Evolutionary conservation across 257 asterid genomes (phyloP), one percentile per base, ranked within the genome.

Genomic region (Leonotis leonurus): DNA sequence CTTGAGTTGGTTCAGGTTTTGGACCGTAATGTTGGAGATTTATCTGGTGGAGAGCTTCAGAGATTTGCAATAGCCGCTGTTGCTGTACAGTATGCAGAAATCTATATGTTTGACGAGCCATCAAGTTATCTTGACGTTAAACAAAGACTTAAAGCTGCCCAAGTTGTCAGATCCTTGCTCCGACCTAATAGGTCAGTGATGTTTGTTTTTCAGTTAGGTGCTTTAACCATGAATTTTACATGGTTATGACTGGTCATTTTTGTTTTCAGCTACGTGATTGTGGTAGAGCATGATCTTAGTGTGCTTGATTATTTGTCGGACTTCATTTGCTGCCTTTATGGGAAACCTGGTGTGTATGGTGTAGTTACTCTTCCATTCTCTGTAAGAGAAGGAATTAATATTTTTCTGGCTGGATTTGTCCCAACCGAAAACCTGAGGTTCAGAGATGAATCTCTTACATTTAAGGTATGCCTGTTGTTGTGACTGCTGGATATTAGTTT

Each of bases 41-140:
- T 93, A 70, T 93, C 99, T 71, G 99, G 99, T 71, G 97, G 97
- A 43, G 97, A 93, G 90, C 99, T 93, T 72, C 99, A 93, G 81
- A 79, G 99, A 68, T 93, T 87, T 85, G 99, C 99, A 43, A 93
- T 93, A 48, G 97, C 97, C 46, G 97, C 87, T 69, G 97, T 93
- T 56, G 87, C 90, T 14, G 73, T 93, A 56, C 99, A 93, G 78
- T 80, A 78, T 83, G 99, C 99, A 2, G 97, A 93, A 80, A 93
- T 93, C 65, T 93, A 80, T 77, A 93, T 93, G 99, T 93, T 93
- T 78, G 99, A 93, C 73, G 99, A 93, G 77, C 99, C 99, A 16
- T 93, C 99, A 4, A 93, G 99, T 85, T 93, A 93, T 76, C 96
- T 93, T 74, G 99, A 93, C 77, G 99, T 93, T 75, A 89, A 70